Evolutionary conservation across 495 filamentous ascomycete genomes (phyloP).

Genomic region (Aspergillus baeticus): DNA sequence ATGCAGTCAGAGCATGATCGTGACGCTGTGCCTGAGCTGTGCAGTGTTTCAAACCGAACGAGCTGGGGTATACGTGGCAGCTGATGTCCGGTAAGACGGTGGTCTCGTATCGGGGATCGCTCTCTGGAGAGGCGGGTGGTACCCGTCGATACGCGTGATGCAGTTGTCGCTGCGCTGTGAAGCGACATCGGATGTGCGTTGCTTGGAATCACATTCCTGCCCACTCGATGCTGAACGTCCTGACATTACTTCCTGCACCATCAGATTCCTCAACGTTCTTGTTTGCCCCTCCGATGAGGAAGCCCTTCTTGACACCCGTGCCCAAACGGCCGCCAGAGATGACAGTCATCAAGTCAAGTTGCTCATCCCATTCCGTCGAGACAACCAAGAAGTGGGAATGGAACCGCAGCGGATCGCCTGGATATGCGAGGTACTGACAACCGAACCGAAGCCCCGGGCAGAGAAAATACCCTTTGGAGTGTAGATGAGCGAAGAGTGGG

Average conservation of each 20-base stretch:
- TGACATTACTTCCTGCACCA: conserved; percentile 40
- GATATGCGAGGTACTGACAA: conserved; percentile 90
- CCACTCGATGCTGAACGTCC: conserved; percentile 80
- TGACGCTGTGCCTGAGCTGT: too few relatives aligned
- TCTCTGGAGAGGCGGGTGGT: background rate
- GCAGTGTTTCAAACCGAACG: too few relatives aligned
- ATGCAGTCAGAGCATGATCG: too few relatives aligned
- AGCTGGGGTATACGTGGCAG: too few relatives aligned
- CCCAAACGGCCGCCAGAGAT: conserved; percentile 83
- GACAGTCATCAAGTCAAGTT: conserved; percentile 78
- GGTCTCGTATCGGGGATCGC: too few relatives aligned
- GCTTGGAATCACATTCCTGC: conserved; percentile 64
- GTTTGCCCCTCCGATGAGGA: conserved; percentile 71
- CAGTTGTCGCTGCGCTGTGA: background rate
- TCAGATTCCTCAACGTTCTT: conserved; percentile 27
- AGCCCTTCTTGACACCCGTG: conserved; percentile 95
- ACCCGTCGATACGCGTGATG: background rate
- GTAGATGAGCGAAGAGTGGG: conserved; percentile 63
- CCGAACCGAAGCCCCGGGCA: conserved; percentile 92
- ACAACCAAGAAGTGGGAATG: conserved; percentile 88
- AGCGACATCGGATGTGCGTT: background rate
- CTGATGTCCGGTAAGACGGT: too few relatives aligned
- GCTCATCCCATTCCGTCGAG: conserved; percentile 78
- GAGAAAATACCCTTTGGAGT: conserved; percentile 77
- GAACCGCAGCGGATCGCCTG: conserved; percentile 90